Percentiles rank a stretch among this genome's conserved stretches.
These are phyloP conservation scores for Coemansia sp. DNA, from an alignment of 192 early-diverging fungal species.

Conservation along the genomic window DNA sequence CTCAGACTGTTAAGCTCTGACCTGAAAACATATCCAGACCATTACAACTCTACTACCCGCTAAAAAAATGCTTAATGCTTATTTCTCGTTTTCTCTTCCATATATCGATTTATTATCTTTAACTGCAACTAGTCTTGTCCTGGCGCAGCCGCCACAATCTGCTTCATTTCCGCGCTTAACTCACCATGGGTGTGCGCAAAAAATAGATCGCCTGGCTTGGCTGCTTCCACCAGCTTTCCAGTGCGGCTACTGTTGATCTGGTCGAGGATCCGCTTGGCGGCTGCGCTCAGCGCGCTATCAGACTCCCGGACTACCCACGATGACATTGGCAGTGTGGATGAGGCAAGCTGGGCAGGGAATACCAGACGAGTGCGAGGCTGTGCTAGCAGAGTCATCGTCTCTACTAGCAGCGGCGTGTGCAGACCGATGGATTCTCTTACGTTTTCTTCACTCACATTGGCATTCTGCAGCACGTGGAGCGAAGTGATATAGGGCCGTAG, in stretches of 20 bases:
- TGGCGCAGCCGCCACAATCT: constrained; percentile 25
- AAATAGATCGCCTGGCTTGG: constrained; percentile 28
- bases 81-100: constrained; percentile 4
- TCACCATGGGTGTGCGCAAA: constrained; percentile 43
- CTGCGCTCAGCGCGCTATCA: neutral
- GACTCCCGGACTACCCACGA: constrained; percentile 28
- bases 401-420: constrained; percentile 31
- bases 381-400: constrained; percentile 41
- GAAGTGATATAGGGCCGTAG: constrained; percentile 35
- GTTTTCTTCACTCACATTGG: neutral
- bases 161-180: constrained; percentile 20
- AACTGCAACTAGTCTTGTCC: constrained; percentile 9
- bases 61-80: neutral
- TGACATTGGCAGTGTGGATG: constrained; percentile 34
- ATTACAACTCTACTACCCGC: neutral
- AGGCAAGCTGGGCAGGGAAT: constrained; percentile 26
- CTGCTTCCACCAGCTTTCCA: constrained; percentile 13
- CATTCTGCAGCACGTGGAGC: constrained; percentile 7
- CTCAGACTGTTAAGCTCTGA: neutral
- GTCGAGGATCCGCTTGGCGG: constrained; percentile 15
- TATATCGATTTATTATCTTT: constrained; percentile 2
- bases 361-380: constrained; percentile 28
- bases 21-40: no score
- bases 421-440: neutral
- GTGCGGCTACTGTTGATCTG: constrained; percentile 22